These are phyloP conservation scores for Kernera saxatilis DNA, from an alignment of 345 rosid species.

Conservation along the genomic window DNA sequence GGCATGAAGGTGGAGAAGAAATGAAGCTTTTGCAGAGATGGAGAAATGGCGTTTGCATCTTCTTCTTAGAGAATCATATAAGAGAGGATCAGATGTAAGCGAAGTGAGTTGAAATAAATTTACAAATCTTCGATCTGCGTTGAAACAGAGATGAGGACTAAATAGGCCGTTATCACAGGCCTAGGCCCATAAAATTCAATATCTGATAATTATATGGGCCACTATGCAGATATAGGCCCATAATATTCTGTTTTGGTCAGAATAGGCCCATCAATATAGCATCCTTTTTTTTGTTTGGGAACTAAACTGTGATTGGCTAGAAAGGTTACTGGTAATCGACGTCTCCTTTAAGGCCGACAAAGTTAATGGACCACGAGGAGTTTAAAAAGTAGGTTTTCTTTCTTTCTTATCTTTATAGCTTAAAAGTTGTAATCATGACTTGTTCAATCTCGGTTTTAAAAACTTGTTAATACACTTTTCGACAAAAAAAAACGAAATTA, in stretches of 20 bases:
- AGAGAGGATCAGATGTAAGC: neutral
- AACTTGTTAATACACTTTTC: neutral
- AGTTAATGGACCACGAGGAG: constrained; percentile 26
- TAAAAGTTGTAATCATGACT: constrained; percentile 14
- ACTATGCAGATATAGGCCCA: too few species aligned
- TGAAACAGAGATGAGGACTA: neutral
- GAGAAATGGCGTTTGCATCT: constrained; percentile 49
- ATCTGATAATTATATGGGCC: too few species aligned
- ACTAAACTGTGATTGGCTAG: neutral
- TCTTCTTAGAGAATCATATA: neutral
- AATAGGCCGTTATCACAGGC: constrained; percentile 2
- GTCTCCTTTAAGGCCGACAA: constrained; percentile 19
- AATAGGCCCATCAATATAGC: too few species aligned
- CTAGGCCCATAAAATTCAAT: neutral
- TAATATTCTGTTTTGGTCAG: too few species aligned
- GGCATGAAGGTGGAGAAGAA: neutral
- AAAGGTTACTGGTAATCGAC: constrained; percentile 10
- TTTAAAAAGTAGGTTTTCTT: neutral
- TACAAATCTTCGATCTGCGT: neutral
- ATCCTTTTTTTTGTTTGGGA: neutral
- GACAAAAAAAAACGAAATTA: neutral
- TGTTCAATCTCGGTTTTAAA: neutral
- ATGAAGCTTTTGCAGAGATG: constrained; percentile 35
- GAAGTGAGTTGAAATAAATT: neutral
- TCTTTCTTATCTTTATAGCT: neutral